Evolutionary conservation across 345 rosid genomes (phyloP), one percentile per base, ranked within the genome.

Genomic region (Populus pruinosa): DNA sequence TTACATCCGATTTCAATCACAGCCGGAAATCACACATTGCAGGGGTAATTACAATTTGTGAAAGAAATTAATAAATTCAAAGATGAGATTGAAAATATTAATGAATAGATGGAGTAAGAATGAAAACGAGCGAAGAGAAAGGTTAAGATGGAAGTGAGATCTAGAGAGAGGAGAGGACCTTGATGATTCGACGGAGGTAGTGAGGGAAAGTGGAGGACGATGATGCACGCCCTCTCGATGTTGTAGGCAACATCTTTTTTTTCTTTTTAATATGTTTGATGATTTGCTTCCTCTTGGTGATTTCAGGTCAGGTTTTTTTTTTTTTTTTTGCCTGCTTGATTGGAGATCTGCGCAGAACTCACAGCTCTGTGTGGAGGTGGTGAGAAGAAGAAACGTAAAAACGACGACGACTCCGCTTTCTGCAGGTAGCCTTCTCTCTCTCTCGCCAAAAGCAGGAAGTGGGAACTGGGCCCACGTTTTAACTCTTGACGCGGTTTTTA

Each of bases 171-270:
- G 76, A 73, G 75, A 69, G 78, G 71, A 96, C 99, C 99, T 96
- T 96, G 82, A 96, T 86, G 78, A 96, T 96, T 70, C 98, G 92
- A 75, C 99, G 98, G 79, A 96, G 93, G 83, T 92, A 94, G 80
- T 89, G 97, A 70, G 90, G 91, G 87, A 90, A 86, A 86, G 84
- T 73, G 69, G 97, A 86, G 78, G 93, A 87, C 82, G 98, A 88
- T 61, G 98, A 87, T 62, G 97, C 76, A 56, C 94, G 98, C 70
- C 88, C 89, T 87, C 81, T 96, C 67, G 94, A 87, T 70, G 91
- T 82, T 64, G 93, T 92, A 2, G 98, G 97, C 86, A 94, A 83
- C 99, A 96, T 94, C 82, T 71, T 80, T 80, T 71, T 62, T 66
- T 55, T 4, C 20, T 35, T 11, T 33, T 73, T 47, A 36, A 59